Conservation (phyloP, 176 grass and related monocot species). For the Triticum monococcum region DNA sequence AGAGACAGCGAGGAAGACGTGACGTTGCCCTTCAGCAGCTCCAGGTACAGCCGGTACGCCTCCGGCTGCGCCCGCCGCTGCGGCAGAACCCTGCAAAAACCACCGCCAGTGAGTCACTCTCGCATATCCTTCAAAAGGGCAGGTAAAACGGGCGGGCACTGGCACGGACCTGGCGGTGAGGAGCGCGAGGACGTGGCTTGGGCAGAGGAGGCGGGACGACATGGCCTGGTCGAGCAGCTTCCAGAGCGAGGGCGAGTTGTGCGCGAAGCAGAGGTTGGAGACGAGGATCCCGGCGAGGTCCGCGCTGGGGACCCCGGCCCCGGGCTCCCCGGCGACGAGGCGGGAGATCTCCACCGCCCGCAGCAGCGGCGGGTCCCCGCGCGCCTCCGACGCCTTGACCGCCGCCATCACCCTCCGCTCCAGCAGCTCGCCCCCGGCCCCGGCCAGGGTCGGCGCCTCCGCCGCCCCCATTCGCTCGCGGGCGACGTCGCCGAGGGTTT, state of each 20-base stretch:
- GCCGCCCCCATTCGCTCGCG: slow-evolving; percentile 3
- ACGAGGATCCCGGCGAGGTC: slow-evolving; percentile 82
- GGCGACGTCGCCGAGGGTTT: slow-evolving; percentile 47
- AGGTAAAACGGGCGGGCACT: neutral
- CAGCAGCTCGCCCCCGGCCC: slow-evolving; percentile 28
- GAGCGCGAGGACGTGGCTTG: slow-evolving; percentile 86
- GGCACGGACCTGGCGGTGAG: slow-evolving; percentile 62
- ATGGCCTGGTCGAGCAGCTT: slow-evolving; percentile 92
- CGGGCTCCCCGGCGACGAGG: slow-evolving; percentile 48
- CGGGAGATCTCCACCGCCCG: slow-evolving; percentile 62
- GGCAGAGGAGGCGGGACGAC: slow-evolving; percentile 59
- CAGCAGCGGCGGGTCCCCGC: slow-evolving; percentile 70
- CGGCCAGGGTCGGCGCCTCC: slow-evolving; percentile 9
- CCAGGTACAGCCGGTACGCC: slow-evolving; percentile 83
- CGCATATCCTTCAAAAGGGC: neutral
- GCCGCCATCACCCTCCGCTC: slow-evolving; percentile 76
- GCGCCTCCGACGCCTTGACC: slow-evolving; percentile 79
- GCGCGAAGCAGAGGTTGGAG: slow-evolving; percentile 89
- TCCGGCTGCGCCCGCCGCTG: slow-evolving; percentile 74
- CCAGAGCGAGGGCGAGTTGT: slow-evolving; percentile 87
- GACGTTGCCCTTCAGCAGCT: slow-evolving; percentile 61
- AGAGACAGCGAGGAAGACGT: slow-evolving; percentile 36
- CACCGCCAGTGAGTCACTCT: neutral
- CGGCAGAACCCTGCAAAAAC: slow-evolving; percentile 65
- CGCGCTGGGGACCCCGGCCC: slow-evolving; percentile 51